phyloP scores from a whole-genome alignment of 257 asterid genomes.

The Hygrophila difformis region DNA sequence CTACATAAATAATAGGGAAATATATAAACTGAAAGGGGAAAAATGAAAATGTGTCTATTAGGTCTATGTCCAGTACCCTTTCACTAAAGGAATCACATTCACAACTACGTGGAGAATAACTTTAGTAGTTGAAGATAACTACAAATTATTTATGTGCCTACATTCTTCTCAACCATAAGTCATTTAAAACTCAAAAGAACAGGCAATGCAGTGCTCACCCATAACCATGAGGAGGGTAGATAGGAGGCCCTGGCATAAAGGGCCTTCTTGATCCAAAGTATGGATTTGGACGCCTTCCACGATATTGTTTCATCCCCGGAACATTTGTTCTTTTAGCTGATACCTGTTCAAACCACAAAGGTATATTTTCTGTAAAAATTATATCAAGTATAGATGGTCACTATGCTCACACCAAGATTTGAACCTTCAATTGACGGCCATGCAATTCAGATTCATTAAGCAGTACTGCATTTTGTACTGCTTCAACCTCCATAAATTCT shows the following conservation, averaged over 20 bases:
- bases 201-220: conserved; percentile 33
- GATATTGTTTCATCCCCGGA: conserved; percentile 53
- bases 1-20: too few species aligned
- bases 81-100: too few species aligned
- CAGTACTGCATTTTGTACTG: background rate
- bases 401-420: conserved; percentile 10
- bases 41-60: too few species aligned
- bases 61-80: too few species aligned
- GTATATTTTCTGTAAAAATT: background rate
- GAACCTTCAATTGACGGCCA: conserved; percentile 12
- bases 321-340: conserved; percentile 55
- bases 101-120: background rate
- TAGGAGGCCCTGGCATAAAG: conserved; percentile 43
- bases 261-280: conserved; percentile 44
- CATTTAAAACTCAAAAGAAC: background rate
- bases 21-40: too few species aligned
- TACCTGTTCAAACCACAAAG: conserved; percentile 25
- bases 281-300: conserved; percentile 52
- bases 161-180: background rate
- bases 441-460: background rate
- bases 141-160: conserved; percentile 5
- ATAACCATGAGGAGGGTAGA: conserved; percentile 40
- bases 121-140: background rate
- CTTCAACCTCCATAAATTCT: conserved; percentile 4
- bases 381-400: conserved; percentile 1